These are phyloP conservation scores for Diaporthe ilicicola DNA, from an alignment of 2,329 filamentous ascomycete genomes.

Conservation along the genomic window DNA sequence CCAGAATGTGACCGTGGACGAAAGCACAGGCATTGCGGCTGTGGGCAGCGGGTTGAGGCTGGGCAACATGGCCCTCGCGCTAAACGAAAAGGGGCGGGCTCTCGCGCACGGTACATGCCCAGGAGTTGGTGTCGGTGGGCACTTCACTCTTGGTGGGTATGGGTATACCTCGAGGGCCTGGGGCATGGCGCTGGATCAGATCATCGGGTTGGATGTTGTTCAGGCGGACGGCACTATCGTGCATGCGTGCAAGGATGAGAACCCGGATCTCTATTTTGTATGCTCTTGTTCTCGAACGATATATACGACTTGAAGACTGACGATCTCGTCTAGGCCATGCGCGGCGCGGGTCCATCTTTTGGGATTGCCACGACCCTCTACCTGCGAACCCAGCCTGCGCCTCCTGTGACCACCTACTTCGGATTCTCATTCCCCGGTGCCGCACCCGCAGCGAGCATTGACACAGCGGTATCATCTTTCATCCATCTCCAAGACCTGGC, in stretches of 20 bases:
- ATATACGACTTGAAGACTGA: not conserved
- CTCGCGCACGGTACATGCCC: conserved; percentile 68
- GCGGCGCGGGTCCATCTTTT: not conserved
- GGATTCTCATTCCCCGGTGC: not conserved
- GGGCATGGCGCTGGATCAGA: conserved; percentile 63
- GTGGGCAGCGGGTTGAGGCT: conserved; percentile 62
- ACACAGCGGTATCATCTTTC: not conserved
- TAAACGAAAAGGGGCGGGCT: conserved; percentile 59
- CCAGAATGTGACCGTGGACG: conserved; percentile 62
- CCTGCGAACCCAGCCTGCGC: not conserved
- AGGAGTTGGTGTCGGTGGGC: conserved; percentile 65
- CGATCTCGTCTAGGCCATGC: not conserved
- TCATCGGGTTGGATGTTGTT: conserved; percentile 63
- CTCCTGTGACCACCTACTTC: not conserved
- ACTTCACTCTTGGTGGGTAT: conserved; percentile 65
- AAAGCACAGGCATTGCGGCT: conserved; percentile 58
- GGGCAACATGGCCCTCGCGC: conserved; percentile 56
- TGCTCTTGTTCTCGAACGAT: conserved; percentile 28
- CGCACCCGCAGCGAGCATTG: not conserved
- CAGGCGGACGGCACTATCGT: conserved; percentile 60
- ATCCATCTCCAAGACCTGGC: not conserved
- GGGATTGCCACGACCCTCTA: not conserved
- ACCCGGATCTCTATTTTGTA: conserved; percentile 63
- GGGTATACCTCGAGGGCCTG: conserved; percentile 66
- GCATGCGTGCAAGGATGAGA: conserved; percentile 54